A percentile compares a stretch with the other conserved stretches of the same genome.
Conservation (phyloP, 2,329 filamentous ascomycete genomes). For the Endothia cerciana region DNA sequence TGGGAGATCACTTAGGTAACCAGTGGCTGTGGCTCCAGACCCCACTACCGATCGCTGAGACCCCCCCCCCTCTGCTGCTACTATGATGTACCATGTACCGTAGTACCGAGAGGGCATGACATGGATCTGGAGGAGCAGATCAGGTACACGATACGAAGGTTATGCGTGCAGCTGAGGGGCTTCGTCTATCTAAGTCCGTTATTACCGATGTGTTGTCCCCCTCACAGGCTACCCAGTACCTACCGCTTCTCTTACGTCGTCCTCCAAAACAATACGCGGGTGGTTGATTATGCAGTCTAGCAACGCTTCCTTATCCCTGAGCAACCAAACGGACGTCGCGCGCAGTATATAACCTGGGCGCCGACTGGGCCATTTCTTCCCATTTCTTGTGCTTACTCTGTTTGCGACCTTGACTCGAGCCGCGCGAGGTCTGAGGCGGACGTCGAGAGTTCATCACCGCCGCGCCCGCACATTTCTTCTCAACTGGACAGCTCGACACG, state of each 20-base stretch:
- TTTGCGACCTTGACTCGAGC: background rate
- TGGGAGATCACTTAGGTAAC: no score
- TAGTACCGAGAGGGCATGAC: background rate
- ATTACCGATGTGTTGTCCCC: conserved; percentile 8
- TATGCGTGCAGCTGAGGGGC: background rate
- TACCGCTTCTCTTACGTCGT: background rate
- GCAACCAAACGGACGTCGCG: background rate
- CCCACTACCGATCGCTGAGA: no score
- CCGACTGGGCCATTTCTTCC: background rate
- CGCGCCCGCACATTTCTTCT: background rate
- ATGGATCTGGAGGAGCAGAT: no score
- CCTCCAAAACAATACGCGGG: background rate
- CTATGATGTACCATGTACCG: background rate
- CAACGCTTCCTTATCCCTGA: background rate
- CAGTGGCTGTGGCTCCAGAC: no score
- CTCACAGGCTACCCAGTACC: background rate
- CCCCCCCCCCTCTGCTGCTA: no score
- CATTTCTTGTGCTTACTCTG: background rate
- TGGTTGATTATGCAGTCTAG: background rate
- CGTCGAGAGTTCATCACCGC: background rate
- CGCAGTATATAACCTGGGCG: background rate
- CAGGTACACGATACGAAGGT: background rate
- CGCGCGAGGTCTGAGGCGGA: background rate
- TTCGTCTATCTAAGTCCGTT: conserved; percentile 17
- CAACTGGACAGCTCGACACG: background rate